These are phyloP conservation scores for Suillus brevipes DNA, from an alignment of 768 basidiomycete genomes.

Conservation along the genomic window DNA sequence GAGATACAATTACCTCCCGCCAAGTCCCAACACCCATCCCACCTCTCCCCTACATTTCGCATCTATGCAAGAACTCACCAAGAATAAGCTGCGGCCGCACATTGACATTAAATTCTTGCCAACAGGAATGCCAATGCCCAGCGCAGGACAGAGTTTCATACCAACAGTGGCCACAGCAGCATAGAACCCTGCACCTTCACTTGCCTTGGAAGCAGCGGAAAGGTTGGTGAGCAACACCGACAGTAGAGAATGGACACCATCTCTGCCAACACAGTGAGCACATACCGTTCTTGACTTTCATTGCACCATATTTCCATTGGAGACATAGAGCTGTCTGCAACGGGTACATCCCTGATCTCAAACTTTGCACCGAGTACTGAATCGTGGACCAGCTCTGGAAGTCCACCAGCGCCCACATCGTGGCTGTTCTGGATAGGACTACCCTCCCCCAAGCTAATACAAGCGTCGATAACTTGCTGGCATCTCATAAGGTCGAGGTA, in stretches of 20 bases:
- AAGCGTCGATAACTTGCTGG: slow-evolving; percentile 96
- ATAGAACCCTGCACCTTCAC: slow-evolving; percentile 89
- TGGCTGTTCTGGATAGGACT: slow-evolving; percentile 96
- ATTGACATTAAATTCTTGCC: slow-evolving; percentile 98
- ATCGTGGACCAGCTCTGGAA: slow-evolving; percentile 97
- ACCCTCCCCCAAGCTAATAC: slow-evolving; percentile 55
- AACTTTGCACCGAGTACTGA: slow-evolving; percentile 87
- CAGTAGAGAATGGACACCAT: slow-evolving; percentile 89
- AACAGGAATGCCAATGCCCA: slow-evolving; percentile 95
- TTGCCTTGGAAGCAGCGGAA: slow-evolving; percentile 83
- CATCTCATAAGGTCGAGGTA: slow-evolving; percentile 46
- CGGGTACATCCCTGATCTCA: slow-evolving; percentile 90
- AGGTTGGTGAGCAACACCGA: slow-evolving; percentile 92
- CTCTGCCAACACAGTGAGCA: slow-evolving; percentile 78
- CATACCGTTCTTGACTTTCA: slow-evolving; percentile 97
- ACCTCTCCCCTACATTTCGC: too few relatives aligned
- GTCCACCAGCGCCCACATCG: slow-evolving; percentile 96
- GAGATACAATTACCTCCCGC: too few relatives aligned
- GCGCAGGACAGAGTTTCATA: slow-evolving; percentile 87
- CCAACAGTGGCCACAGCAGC: slow-evolving; percentile 90
- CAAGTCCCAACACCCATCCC: too few relatives aligned
- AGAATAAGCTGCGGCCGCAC: too few relatives aligned
- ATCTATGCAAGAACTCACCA: too few relatives aligned
- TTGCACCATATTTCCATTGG: slow-evolving; percentile 99
- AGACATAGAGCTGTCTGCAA: slow-evolving; percentile 92